Percentiles rank a stretch among this genome's conserved stretches.
These are phyloP conservation scores for Aureobasidium melanogenum DNA, from an alignment of 2,329 filamentous ascomycete species.

Conservation along the genomic window DNA sequence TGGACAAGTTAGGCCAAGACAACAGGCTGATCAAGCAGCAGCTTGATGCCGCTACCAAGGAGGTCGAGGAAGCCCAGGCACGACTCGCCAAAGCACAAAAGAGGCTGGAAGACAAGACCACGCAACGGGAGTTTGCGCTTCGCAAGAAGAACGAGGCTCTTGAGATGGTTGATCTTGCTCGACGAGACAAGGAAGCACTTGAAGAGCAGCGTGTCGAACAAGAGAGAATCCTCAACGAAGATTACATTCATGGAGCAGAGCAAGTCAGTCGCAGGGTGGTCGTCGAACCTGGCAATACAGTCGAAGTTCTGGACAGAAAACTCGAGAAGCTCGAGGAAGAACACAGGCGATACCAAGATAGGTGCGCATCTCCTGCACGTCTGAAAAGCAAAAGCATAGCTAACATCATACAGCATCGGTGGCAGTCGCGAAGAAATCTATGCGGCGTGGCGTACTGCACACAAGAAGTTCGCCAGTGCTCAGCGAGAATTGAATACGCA, in stretches of 20 bases:
- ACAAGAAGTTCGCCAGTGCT: constrained; percentile 13
- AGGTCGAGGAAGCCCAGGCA: constrained; percentile 19
- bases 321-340: constrained; percentile 22
- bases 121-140: constrained; percentile 28
- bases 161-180: constrained; percentile 25
- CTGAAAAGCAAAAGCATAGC: background rate
- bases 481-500: constrained; percentile 18
- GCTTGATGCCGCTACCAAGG: constrained; percentile 24
- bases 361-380: background rate
- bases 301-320: constrained; percentile 24
- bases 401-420: constrained; percentile 18
- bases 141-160: constrained; percentile 34
- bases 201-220: constrained; percentile 23
- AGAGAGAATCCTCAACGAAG: constrained; percentile 20
- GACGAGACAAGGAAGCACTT: constrained; percentile 23
- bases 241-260: constrained; percentile 17
- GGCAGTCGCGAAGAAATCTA: constrained; percentile 24
- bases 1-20: constrained; percentile 33
- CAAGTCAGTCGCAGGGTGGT: constrained; percentile 20
- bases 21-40: constrained; percentile 23
- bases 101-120: constrained; percentile 23
- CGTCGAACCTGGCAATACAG: constrained; percentile 24
- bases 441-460: background rate
- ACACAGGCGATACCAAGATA: background rate
- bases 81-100: constrained; percentile 24